Evolutionary conservation across 2,329 filamentous ascomycete species (phyloP), one percentile per base, ranked within the genome.

Genomic region (Alternaria arborescens): DNA sequence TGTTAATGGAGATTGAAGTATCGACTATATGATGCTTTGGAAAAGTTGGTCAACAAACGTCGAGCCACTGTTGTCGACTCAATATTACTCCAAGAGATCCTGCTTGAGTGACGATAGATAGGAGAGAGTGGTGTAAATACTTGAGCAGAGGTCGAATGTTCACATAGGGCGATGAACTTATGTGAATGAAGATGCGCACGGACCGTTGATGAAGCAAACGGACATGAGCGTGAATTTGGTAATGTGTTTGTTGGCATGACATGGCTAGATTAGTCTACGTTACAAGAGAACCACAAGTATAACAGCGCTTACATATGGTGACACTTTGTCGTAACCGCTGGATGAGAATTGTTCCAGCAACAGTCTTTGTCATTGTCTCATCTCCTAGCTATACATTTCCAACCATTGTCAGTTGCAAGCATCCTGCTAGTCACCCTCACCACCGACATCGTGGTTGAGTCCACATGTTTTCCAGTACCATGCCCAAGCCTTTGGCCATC

Each of bases 191-290:
- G 46, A 22, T 30, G 40, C 20, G 36, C 43, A 55, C 26, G 22
- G 51, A 42, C 51, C 3, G n/a, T 36, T n/a, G 41, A 28, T 26
- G 22, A 51, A 51, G 53, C 58, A 63, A 58, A 48, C 26, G 26
- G 50, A 34, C 12, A 24, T 18, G 43, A 16, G 24, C 5, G 43
- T 41, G 24, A 10, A 47, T 41, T 24, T 48, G 34, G 42, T 42
- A n/a, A 10, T 48, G n/a, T 32, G 20, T 32, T 20, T 48, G 20
- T 47, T 11, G 11, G 28, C n/a, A 18, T 36, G 28, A 38, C 22
- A 24, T 24, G 22, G 22, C 22, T 24, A 24, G 22, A 24, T 24
- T 24, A 24, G 22, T 24, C 5, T 24, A 6, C 22, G 22, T 24
- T 24, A 24, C 22, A 24, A 24, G 22, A 24, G 22, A 24, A 24